Evolutionary conservation across 225 moss, liverwort and hornwort species (phyloP).

Genomic region (Pseudisothecium myosuroides): DNA sequence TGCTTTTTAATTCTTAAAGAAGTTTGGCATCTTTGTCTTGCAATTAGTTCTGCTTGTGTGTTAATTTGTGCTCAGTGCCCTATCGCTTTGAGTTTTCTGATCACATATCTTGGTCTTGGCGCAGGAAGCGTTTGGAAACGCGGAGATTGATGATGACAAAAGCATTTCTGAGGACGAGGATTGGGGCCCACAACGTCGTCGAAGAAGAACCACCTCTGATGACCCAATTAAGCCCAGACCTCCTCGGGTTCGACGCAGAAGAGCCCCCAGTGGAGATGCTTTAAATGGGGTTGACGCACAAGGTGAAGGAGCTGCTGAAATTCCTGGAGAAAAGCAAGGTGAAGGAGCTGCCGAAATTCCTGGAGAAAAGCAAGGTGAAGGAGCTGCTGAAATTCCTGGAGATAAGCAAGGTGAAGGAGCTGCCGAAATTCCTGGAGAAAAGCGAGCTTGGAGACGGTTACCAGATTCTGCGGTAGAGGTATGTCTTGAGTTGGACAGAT

Average conservation of each 20-base stretch:
- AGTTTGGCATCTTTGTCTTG: neutral
- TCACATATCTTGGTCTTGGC: neutral
- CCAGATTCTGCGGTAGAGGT: conserved; percentile 59
- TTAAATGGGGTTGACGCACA: neutral
- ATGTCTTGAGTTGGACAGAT: neutral
- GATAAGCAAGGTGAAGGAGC: conserved; percentile 33
- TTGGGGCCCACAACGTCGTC: conserved; percentile 71
- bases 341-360: conserved; percentile 3
- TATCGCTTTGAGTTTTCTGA: neutral
- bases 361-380: conserved; percentile 38
- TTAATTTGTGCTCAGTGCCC: neutral
- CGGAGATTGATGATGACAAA: conserved; percentile 36
- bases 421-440: conserved; percentile 13
- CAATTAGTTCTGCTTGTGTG: neutral
- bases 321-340: conserved; percentile 29
- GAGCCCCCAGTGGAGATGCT: conserved; percentile 4
- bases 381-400: conserved; percentile 1
- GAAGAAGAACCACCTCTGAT: conserved; percentile 42
- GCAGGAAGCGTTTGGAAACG: conserved; percentile 85
- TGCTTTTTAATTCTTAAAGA: neutral
- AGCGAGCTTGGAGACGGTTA: conserved; percentile 41
- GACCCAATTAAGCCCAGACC: conserved; percentile 18
- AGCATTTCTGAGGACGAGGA: conserved; percentile 77
- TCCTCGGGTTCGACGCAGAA: conserved; percentile 19
- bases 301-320: conserved; percentile 11